Base-by-base conservation (phyloP, 306 rosid species). In the Rubus idaeus region DNA sequence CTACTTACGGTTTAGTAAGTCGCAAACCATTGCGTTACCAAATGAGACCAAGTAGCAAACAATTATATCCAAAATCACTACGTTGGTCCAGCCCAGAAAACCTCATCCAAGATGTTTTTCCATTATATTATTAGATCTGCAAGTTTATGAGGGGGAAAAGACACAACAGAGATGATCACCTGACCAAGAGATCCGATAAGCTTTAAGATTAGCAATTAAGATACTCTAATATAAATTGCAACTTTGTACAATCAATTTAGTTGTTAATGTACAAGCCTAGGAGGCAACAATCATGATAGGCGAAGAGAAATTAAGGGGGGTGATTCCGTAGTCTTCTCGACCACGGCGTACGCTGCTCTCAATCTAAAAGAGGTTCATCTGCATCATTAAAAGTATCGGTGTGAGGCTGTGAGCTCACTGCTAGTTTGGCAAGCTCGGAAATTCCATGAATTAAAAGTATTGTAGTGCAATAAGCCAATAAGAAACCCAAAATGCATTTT, bases 351-450 rank as follows among this genome's bases (percentile, higher is more conserved):
- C 2, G 26, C 42, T 60, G 45, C 45, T 40, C 11, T 30, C 26
- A 46, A 5, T 74, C 62, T 39, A 74, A 60, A 45, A 58, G 21
- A 26, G 44, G 44, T 60, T 60, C 69, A 10, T 58, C 77, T 74
- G 69, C 69, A 45, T 8, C 18, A 45, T 21, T 42, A 26, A 55
- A 21, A 21, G 55, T 3, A 73, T 4, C 41, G 16, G 57, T n/a
- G 56, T 58, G 20, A 23, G 69, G 14, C 45, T n/a, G 56, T 58
- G 20, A 23, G 69, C 30, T 58, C 17, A 44, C 35, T 30, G 1
- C 39, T 13, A 21, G 20, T 55, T 52, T 30, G 50, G 18, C n/a
- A 17, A 30, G 46, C 78, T 46, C 58, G 18, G 63, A 17, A 10
- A 50, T 46, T 26, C 45, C 46, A 14, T 3, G 40, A 20, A 44